Percentiles rank a stretch among this genome's conserved stretches.
Evolutionary conservation across 163 green algal genomes (phyloP).

Genomic region (Prototheca stagnorum): DNA sequence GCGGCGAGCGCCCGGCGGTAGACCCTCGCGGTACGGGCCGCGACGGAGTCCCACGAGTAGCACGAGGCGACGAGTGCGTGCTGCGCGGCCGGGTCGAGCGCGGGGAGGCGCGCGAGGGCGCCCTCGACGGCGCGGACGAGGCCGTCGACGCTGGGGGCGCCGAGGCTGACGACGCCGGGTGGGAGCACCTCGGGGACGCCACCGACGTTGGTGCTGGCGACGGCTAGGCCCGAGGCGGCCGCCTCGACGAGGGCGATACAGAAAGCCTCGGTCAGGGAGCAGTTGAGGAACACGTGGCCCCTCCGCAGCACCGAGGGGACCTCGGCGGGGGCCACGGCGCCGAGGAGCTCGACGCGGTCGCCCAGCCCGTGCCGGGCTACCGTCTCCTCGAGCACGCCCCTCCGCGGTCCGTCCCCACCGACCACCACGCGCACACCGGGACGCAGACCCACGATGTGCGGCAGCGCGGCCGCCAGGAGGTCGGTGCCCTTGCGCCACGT

Average conservation of each 20-base stretch:
- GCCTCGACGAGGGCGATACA: constrained; percentile 94
- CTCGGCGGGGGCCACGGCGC: constrained; percentile 52
- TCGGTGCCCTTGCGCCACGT: constrained; percentile 93
- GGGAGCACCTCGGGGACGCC: constrained; percentile 86
- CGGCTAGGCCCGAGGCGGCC: constrained; percentile 65
- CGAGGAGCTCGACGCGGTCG: constrained; percentile 58
- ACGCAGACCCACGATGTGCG: constrained; percentile 47
- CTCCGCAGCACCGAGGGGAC: constrained; percentile 54
- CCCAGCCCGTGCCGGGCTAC: constrained; percentile 31
- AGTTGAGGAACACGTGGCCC: constrained; percentile 85
- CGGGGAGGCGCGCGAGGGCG: constrained; percentile 11
- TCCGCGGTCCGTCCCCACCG: constrained; percentile 11
- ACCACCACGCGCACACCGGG: constrained; percentile 64
- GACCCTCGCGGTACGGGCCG: constrained; percentile 53
- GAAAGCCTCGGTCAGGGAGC: constrained; percentile 89
- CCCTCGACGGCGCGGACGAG: constrained; percentile 26
- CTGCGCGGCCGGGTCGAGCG: constrained; percentile 25
- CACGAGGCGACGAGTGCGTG: constrained; percentile 39
- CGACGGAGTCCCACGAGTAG: constrained; percentile 80
- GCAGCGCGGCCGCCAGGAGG: constrained; percentile 74
- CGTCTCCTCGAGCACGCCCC: constrained; percentile 47
- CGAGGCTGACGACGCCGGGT: constrained; percentile 47
- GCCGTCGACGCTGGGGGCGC: constrained; percentile 41
- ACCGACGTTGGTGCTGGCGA: constrained; percentile 79
- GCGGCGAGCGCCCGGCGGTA: constrained; percentile 28